phyloP scores from a whole-genome alignment of 805 yeast genomes.

The Saccharomycopsis selenospora region DNA sequence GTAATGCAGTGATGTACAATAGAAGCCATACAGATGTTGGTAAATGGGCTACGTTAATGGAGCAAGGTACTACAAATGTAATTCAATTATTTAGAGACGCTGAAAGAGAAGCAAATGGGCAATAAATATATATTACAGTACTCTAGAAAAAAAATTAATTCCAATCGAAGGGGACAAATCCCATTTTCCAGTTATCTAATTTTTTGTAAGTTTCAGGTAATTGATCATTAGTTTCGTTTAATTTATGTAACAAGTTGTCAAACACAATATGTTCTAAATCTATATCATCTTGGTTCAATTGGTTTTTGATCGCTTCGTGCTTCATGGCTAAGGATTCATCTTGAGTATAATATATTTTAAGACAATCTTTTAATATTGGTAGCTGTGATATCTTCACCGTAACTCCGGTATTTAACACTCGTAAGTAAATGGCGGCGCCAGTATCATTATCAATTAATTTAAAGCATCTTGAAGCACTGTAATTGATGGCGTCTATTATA shows the following conservation, averaged over 20 bases:
- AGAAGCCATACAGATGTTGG: constrained; percentile 55
- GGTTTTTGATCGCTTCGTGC: constrained; percentile 7
- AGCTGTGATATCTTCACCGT: constrained; percentile 30
- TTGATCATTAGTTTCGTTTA: constrained; percentile 27
- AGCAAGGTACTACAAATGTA: constrained; percentile 51
- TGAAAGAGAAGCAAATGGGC: constrained; percentile 23
- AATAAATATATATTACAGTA: background rate
- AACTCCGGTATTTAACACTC: constrained; percentile 40
- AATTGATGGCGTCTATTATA: constrained; percentile 37
- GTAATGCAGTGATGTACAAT: constrained; percentile 80
- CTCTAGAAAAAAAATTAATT: background rate
- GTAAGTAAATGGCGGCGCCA: constrained; percentile 26
- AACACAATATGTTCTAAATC: constrained; percentile 37
- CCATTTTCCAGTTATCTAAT: constrained; percentile 25
- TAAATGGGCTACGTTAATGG: constrained; percentile 62
- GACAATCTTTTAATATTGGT: constrained; percentile 26
- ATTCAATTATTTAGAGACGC: constrained; percentile 56
- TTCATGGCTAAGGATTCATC: constrained; percentile 25
- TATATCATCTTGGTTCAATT: constrained; percentile 28
- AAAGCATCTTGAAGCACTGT: constrained; percentile 35
- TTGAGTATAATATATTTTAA: constrained; percentile 41
- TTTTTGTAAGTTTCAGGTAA: constrained; percentile 30
- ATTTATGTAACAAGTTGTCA: constrained; percentile 25
- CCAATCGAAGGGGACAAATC: constrained; percentile 15
- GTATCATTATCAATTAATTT: constrained; percentile 22